Base-by-base conservation (phyloP, 163 green algal species). In the Scenedesmus sp. region DNA sequence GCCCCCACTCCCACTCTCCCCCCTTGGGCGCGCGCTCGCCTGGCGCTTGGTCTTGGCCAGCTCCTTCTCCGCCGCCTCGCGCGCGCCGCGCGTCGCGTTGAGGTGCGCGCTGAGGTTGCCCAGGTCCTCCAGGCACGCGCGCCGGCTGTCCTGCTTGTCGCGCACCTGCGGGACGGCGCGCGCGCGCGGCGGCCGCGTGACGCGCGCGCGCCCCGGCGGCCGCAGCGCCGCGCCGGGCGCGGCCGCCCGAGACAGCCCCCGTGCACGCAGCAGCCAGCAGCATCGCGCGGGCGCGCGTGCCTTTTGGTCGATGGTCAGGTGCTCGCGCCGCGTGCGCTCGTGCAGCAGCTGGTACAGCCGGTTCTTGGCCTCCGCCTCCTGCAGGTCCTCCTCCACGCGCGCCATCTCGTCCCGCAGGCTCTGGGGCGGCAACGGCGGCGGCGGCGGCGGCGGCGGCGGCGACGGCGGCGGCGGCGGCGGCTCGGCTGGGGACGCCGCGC, bases 291-390 rank as follows among this genome's bases (percentile, higher is more conserved):
- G n/a, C n/a, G n/a, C n/a, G n/a, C n/a, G n/a, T n/a, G n/a, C 90
- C 82, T 89, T 93, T 71, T 91, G 83, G 67, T 94, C 89, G 65
- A 92, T 90, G 9, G 78, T 81, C 65, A 90, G 76, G 75, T 95
- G 92, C 73, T 97, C 92, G 44, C 60, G 36, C 11, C 60, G 60
- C 29, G 89, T 94, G 36, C 89, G 84, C 31, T 89, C 85, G 17
- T 77, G 80, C 63, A 94, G 76, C 65, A 94, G 78, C 17, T 83
- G 89, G 85, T 93, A 91, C 63, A 96, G 87, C 60, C 91, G 71
- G 82, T 96, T 93, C 72, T 96, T 95, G 53, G 92, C 92, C 73
- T 96, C 91, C 34, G 90, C 91, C 78, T 97, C 92, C 6, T 90
- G 85, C 42, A 94, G 86, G 53, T 96, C 92, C 39, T 92, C 87